Evolutionary conservation across 495 filamentous ascomycete genomes (phyloP).

Genomic region (Cairneyella variabilis): DNA sequence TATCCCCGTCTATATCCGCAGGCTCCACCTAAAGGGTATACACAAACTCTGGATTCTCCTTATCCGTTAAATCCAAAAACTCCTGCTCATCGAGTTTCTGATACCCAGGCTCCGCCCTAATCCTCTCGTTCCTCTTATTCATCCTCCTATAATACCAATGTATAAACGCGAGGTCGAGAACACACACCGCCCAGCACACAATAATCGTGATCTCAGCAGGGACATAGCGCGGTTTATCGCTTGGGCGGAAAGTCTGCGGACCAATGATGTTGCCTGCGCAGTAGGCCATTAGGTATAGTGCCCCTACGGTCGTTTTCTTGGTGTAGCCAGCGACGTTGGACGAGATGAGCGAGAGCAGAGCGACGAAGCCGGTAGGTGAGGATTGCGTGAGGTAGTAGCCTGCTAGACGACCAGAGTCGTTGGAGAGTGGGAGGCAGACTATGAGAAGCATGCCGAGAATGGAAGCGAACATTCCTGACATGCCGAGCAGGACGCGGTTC

Average conservation of each 20-base stretch:
- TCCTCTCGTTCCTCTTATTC: constrained; percentile 58
- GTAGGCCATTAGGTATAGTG: constrained; percentile 62
- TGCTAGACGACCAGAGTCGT: constrained; percentile 25
- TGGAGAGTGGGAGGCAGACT: constrained; percentile 56
- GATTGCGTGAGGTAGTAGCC: constrained; percentile 29
- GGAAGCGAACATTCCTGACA: constrained; percentile 34
- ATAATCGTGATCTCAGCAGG: constrained; percentile 68
- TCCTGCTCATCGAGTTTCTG: constrained; percentile 66
- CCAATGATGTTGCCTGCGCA: constrained; percentile 59
- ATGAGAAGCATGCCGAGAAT: constrained; percentile 63
- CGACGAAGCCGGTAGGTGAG: constrained; percentile 44
- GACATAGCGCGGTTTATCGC: constrained; percentile 51
- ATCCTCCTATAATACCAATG: constrained; percentile 56
- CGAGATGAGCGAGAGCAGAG: constrained; percentile 20
- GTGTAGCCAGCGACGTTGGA: constrained; percentile 71
- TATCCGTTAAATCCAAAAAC: constrained; percentile 34
- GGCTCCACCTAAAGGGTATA: constrained; percentile 17
- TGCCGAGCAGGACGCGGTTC: constrained; percentile 48
- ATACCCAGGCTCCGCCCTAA: constrained; percentile 53
- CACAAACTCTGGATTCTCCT: constrained; percentile 28
- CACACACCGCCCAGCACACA: constrained; percentile 54
- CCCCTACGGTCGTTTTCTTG: constrained; percentile 64
- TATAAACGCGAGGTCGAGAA: constrained; percentile 57
- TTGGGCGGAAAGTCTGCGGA: constrained; percentile 25
- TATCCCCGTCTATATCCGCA: too few relatives aligned